A percentile compares a stretch with the other conserved stretches of the same genome.
Evolutionary conservation across 176 grass and related monocot genomes (phyloP).

Genomic region (Hsuehochloa calcarea): DNA sequence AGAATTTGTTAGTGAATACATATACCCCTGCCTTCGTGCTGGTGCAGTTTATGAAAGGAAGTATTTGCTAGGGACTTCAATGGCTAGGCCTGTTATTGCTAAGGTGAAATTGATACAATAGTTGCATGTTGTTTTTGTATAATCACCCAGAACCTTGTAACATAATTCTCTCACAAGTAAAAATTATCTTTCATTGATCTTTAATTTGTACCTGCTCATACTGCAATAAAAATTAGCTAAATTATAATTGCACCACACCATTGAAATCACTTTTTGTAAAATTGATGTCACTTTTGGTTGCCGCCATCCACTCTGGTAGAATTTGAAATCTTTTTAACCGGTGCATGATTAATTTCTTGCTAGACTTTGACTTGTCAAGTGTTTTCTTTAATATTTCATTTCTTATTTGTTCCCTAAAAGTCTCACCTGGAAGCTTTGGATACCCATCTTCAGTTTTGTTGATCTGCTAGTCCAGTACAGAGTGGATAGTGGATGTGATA

Average conservation of each 20-base stretch:
- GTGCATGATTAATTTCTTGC: conserved; percentile 4
- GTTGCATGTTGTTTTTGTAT: neutral
- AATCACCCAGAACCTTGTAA: neutral
- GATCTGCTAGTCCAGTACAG: neutral
- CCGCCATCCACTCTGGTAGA: neutral
- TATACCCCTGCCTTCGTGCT: conserved; percentile 87
- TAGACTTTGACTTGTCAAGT: neutral
- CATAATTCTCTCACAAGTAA: neutral
- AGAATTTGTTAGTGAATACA: conserved; percentile 92
- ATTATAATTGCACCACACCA: neutral
- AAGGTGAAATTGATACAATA: conserved; percentile 53
- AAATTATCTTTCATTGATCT: neutral
- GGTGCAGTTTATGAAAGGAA: conserved; percentile 98
- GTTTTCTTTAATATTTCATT: neutral
- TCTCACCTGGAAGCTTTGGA: neutral
- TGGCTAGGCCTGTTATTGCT: conserved; percentile 97
- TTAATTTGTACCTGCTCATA: neutral
- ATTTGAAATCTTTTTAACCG: conserved; percentile 1
- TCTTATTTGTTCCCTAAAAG: neutral
- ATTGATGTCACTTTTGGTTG: conserved; percentile 1
- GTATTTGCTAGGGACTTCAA: conserved; percentile 95
- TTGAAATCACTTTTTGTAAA: neutral
- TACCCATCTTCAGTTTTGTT: neutral
- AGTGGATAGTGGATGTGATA: neutral
- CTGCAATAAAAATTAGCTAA: neutral